Percentiles rank a stretch among this genome's conserved stretches.
These are phyloP conservation scores for Cyclotella sp. DNA, from an alignment of 108 stramenopile genomes.

Conservation along the genomic window DNA sequence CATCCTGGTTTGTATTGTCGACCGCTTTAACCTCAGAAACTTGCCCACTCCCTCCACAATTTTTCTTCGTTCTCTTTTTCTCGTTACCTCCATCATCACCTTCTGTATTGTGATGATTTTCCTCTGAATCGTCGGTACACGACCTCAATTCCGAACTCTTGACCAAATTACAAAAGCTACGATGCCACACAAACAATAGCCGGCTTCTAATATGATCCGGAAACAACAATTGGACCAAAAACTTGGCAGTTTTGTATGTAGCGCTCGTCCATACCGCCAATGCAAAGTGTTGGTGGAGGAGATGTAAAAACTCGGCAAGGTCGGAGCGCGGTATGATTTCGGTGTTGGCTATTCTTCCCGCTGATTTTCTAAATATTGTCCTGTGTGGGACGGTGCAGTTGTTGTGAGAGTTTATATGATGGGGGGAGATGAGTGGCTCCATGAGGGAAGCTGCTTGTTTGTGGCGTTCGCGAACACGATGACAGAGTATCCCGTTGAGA, in stretches of 20 bases:
- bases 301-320: slow-evolving; percentile 52
- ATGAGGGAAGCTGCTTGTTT: neutral
- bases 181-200: slow-evolving; percentile 81
- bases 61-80: slow-evolving; percentile 3
- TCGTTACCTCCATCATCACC: neutral
- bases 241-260: slow-evolving; percentile 66
- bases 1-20: neutral
- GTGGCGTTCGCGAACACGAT: slow-evolving; percentile 61
- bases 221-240: slow-evolving; percentile 59
- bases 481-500: slow-evolving; percentile 88
- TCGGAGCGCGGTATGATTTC: slow-evolving; percentile 72
- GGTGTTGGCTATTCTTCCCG: slow-evolving; percentile 64
- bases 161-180: slow-evolving; percentile 53
- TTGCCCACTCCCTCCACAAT: neutral
- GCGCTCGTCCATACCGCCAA: slow-evolving; percentile 88
- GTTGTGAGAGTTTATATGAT: neutral
- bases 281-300: slow-evolving; percentile 61
- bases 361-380: slow-evolving; percentile 44
- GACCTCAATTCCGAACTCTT: neutral
- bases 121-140: too few species aligned
- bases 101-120: too few species aligned
- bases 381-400: neutral
- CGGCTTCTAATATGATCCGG: slow-evolving; percentile 51
- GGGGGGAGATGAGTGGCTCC: neutral
- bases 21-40: neutral